A percentile compares a stretch with the other conserved stretches of the same genome.
Conservation (phyloP, 768 basidiomycete genomes). For the Roridomyces roridus region DNA sequence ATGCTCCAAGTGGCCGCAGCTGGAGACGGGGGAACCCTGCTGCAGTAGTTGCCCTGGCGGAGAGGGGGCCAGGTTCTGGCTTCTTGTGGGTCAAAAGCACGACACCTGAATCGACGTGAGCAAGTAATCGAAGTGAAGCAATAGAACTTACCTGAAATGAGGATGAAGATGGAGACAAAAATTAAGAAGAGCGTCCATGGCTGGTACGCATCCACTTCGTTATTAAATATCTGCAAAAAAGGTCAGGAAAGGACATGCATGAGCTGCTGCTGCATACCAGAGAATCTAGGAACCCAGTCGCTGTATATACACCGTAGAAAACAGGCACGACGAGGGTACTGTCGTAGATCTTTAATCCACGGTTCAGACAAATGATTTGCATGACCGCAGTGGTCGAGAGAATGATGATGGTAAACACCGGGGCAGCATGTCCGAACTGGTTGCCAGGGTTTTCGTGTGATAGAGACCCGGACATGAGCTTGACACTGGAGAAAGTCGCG, state of each 20-base stretch:
- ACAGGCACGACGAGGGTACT: conserved; percentile 92
- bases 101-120: conserved; percentile 80
- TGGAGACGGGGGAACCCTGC: conserved; percentile 34
- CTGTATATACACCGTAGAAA: conserved; percentile 93
- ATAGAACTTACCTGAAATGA: conserved; percentile 60
- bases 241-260: no score
- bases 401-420: conserved; percentile 76
- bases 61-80: conserved; percentile 58
- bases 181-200: conserved; percentile 91
- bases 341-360: conserved; percentile 88
- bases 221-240: conserved; percentile 73
- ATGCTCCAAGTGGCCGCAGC: conserved; percentile 14
- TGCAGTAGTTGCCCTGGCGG: conserved; percentile 38
- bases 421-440: conserved; percentile 82
- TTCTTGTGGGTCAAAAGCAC: conserved; percentile 95
- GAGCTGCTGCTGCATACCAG: no score
- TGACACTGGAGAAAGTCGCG: conserved; percentile 57
- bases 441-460: conserved; percentile 86
- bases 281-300: conserved; percentile 70
- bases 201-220: conserved; percentile 85
- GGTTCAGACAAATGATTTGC: conserved; percentile 92
- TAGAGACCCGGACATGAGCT: conserved; percentile 76
- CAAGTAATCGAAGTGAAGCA: no score
- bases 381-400: conserved; percentile 78
- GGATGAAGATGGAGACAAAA: conserved; percentile 83